Base-by-base conservation (phyloP, 495 filamentous ascomycete species). In the Trichoderma gamsii region DNA sequence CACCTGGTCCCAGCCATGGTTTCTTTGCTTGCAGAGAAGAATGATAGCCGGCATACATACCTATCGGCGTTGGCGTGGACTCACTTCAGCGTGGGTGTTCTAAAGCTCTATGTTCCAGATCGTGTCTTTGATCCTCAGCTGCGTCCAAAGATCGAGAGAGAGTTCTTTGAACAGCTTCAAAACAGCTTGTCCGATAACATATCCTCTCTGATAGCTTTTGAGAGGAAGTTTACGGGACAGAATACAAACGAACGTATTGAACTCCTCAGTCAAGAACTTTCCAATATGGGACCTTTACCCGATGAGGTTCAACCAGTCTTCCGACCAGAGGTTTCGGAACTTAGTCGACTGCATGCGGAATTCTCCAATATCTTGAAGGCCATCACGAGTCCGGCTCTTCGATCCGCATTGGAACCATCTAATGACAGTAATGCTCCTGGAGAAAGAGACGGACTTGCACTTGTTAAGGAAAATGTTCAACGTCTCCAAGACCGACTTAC, bases 71-170 rank as follows among this genome's bases (percentile, higher is more conserved):
- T 82, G 1, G 88, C 90, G 7, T 92, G 90, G 90, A 75, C 86
- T 6, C 76, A 84, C 38, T 89, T 92, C 68, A 84, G 87, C 4
- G 68, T 89, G 2, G 89, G 83, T 0, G 85, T 84, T 64, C 77
- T 99, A 35, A 84, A 85, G 59, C 83, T 97, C 9, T 98, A 92
- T 72, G 88, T 97, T 4, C 93, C 96, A 0, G 89, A 96, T 74
- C 87, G 87, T 73, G 83, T 89, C 3, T 94, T 90, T 69, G 95
- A 99, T 75, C 95, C 95, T 15, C 91, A 93, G 29, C 80, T 93
- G 67, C 84, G 86, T 67, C 82, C 89, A n/a, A 84, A 88, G 49
- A 79, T 98, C 6, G 87, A 92, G 71, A 83, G 87, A 41, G 82
- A 87, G 68, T 83, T 88, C 21, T 86, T 95, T 69, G 70, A 81